A percentile compares a stretch with the other conserved stretches of the same genome.
Conservation (phyloP, 2,329 filamentous ascomycete genomes). For the Cytospora paraplurivora region DNA sequence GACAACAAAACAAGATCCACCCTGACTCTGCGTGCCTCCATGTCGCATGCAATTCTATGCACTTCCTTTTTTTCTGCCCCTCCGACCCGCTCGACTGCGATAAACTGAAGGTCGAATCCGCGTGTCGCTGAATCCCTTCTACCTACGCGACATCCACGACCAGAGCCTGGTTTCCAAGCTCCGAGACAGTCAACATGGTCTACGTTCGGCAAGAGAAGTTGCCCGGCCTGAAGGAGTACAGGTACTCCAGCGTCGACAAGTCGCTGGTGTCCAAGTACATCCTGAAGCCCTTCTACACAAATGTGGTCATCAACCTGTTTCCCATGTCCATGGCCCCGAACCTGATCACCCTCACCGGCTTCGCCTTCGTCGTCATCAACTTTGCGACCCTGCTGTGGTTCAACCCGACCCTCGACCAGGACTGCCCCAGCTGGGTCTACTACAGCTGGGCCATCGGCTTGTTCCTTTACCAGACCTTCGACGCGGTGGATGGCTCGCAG, state of each 20-base stretch:
- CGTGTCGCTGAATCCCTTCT: background rate
- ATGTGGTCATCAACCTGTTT: constrained; percentile 91
- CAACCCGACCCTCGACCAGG: constrained; percentile 87
- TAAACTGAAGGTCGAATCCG: background rate
- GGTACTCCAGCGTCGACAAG: constrained; percentile 90
- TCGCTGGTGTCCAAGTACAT: constrained; percentile 90
- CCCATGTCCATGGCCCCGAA: constrained; percentile 93
- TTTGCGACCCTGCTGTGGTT: constrained; percentile 94
- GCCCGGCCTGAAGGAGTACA: constrained; percentile 87
- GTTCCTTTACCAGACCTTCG: constrained; percentile 97
- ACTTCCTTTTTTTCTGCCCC: background rate
- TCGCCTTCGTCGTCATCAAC: constrained; percentile 86
- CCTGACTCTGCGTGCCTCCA: background rate
- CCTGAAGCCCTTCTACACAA: constrained; percentile 95
- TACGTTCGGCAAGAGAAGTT: constrained; percentile 94
- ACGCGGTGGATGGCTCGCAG: constrained; percentile 92
- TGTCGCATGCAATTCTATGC: background rate
- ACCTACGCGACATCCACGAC: background rate
- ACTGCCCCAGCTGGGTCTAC: constrained; percentile 96
- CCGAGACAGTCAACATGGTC: constrained; percentile 55
- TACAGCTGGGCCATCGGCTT: constrained; percentile 85
- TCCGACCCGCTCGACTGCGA: background rate
- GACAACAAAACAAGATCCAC: constrained; percentile 3
- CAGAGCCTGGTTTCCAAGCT: background rate
- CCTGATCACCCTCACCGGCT: constrained; percentile 86